Evolutionary conservation across 768 basidiomycete genomes (phyloP), one percentile per base, ranked within the genome.

Genomic region (Leccinum barrowsii): DNA sequence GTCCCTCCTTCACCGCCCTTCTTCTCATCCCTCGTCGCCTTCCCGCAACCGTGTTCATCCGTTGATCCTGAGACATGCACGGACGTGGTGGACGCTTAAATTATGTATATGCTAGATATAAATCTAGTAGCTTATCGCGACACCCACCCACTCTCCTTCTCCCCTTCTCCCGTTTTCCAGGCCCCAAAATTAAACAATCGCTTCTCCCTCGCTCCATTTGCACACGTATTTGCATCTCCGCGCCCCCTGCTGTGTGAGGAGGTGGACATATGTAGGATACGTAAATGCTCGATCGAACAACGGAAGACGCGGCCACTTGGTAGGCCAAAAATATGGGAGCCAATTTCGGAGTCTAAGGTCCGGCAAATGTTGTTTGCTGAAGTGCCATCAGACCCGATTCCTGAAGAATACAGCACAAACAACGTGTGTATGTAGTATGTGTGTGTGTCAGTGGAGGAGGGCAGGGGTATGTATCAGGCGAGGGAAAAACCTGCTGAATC

Each of bases 331-430:
- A 32, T 34, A 30, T 22, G 17, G 24, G 13, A 22, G 50, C 58
- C 37, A 52, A 61, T 21, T 7, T 42, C 12, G 30, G 51, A 46
- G 17, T 42, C 67, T 91, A 90, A 81, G 58, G 84, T 86, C 22
- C 85, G 86, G 60, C 68, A 77, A 48, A 71, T 78, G 15, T 71
- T 92, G 40, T 78, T 81, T 4, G 56, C 74, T 12, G 68, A 67
- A 6, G 66, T 73, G 15, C 72, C 75, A 34, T 76, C 83, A 50
- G 89, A 81, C 22, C 77, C 92, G 19, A 76, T 92, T 26, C 90
- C 90, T 28, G 86, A 89, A 69, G 89, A 93, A 71, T 92, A 92
- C 63, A 84, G 84, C 13, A 87, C 83, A 40, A 86, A 85, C 62
- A 34, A 34, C 12, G 32, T 34, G 32, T 34, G 30, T 11, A 32